Evolutionary conservation across 2,329 filamentous ascomycete genomes (phyloP), one percentile per base, ranked within the genome.

Genomic region (Nigrospora oryzae): DNA sequence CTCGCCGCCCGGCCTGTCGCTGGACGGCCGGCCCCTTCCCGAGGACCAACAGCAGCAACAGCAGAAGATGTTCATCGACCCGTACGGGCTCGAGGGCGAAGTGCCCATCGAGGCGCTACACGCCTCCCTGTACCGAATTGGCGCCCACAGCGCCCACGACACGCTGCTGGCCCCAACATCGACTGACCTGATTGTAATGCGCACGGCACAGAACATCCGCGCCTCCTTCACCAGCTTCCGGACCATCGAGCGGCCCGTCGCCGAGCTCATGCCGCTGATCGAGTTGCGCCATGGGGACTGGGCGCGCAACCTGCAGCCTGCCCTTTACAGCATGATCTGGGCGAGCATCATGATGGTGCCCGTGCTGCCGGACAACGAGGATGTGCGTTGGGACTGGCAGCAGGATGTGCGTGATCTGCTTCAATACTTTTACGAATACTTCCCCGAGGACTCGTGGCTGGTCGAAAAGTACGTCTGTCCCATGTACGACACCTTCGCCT

Each of bases 171-270:
- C 71, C 4, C 77, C 85, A 11, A 83, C 86, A 1, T 68, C 73
- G 1, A 77, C 79, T 2, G 68, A 77, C 3, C 77, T 84, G 45
- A 80, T 95, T 51, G 80, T 89, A 8, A 71, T 86, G 53, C 81
- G 89, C 43, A 86, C 84, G 11, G 82, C 83, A 13, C 81, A 84
- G 54, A 96, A 95, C 63, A 90, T 97, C 52, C 74, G 86, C 54
- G 81, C 81, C 38, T 86, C 86, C 1, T 89, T 38, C 72, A 81
- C 56, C 69, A 77, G 46, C 65, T 68, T 53, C 43, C 58, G 49
- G 41, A 60, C 55, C 32, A 61, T 56, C 59, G 58, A 63, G 62
- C 63, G 48, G 55, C 61, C 57, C 60, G 58, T 54, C 61, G 59
- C 52, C 60, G 56, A 65, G 52, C 56, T 64, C 32, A 64, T 62